A percentile compares a stretch with the other conserved stretches of the same genome.
phyloP scores from a whole-genome alignment of 305 asterid genomes.

The Plantago coronopus region DNA sequence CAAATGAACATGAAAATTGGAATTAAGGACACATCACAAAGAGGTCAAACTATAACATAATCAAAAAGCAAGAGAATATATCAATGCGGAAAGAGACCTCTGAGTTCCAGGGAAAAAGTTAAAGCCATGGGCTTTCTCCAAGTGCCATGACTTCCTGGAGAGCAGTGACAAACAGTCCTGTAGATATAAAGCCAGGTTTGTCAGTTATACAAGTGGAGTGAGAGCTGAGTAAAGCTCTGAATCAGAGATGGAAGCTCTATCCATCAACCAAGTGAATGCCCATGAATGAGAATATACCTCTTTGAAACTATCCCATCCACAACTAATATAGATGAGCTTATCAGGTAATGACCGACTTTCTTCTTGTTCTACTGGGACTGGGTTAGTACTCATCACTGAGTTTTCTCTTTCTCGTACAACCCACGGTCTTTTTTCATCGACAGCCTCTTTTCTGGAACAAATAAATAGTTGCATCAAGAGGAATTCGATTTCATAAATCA shows the following conservation, averaged over 20 bases:
- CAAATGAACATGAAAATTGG: too few species aligned
- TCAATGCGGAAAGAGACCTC: constrained; percentile 43
- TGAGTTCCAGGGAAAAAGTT: constrained; percentile 90
- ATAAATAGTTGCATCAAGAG: constrained; percentile 7
- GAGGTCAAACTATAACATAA: too few species aligned
- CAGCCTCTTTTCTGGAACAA: constrained; percentile 32
- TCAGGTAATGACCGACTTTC: constrained; percentile 57
- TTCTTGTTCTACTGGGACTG: constrained; percentile 33
- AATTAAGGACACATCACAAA: too few species aligned
- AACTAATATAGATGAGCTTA: constrained; percentile 83
- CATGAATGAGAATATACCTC: constrained; percentile 39
- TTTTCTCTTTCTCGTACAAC: constrained; percentile 69
- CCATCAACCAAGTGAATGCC: constrained; percentile 4
- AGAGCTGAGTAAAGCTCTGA: constrained; percentile 14
- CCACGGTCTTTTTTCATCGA: constrained; percentile 85
- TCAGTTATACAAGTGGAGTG: background rate
- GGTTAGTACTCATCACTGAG: constrained; percentile 46
- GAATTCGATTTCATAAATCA: constrained; percentile 15
- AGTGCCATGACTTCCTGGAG: constrained; percentile 63
- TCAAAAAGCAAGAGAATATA: too few species aligned
- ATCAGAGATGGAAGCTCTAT: constrained; percentile 9
- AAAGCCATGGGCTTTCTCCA: constrained; percentile 81
- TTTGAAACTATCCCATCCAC: constrained; percentile 94
- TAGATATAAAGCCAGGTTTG: constrained; percentile 19
- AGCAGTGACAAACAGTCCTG: constrained; percentile 81